Conservation (phyloP, 1,284 basidiomycete species). For the Trichosporon faecale region DNA sequence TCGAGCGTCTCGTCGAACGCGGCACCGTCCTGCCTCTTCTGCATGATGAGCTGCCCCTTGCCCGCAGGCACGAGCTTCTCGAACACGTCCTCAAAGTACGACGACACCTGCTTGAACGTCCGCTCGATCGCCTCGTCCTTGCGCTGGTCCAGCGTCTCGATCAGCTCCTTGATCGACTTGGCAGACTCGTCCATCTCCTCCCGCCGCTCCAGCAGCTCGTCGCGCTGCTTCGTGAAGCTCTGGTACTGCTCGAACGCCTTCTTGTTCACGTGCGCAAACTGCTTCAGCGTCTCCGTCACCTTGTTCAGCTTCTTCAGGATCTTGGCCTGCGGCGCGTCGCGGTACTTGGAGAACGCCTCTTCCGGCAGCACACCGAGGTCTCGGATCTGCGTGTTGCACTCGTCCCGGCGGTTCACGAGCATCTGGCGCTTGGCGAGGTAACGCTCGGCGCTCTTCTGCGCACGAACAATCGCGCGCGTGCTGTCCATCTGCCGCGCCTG, state of each 20-base stretch:
- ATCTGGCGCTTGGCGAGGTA: constrained; percentile 89
- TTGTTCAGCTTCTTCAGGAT: constrained; percentile 84
- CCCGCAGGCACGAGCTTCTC: constrained; percentile 96
- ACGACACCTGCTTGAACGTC: constrained; percentile 96
- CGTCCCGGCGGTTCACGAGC: constrained; percentile 77
- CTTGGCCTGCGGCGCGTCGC: constrained; percentile 72
- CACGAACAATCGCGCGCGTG: constrained; percentile 73
- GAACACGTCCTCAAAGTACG: constrained; percentile 95
- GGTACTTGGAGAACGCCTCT: constrained; percentile 95
- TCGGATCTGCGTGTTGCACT: constrained; percentile 89
- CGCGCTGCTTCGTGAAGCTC: constrained; percentile 95
- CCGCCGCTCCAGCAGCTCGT: constrained; percentile 78
- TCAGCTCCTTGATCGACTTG: constrained; percentile 86
- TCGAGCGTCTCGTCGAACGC: constrained; percentile 20
- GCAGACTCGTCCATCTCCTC: constrained; percentile 88
- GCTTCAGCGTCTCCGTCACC: constrained; percentile 88
- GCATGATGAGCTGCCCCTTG: constrained; percentile 84
- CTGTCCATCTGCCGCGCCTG: constrained; percentile 82
- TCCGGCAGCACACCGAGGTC: constrained; percentile 95
- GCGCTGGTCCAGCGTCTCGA: constrained; percentile 88
- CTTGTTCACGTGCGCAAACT: constrained; percentile 98
- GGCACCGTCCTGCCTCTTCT: constrained; percentile 72
- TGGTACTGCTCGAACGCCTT: constrained; percentile 98
- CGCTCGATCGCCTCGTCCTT: constrained; percentile 98
- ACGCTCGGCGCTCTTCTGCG: constrained; percentile 92